Evolutionary conservation across 2,329 filamentous ascomycete genomes (phyloP), one percentile per base, ranked within the genome.

Genomic region (Aureobasidium sp.): DNA sequence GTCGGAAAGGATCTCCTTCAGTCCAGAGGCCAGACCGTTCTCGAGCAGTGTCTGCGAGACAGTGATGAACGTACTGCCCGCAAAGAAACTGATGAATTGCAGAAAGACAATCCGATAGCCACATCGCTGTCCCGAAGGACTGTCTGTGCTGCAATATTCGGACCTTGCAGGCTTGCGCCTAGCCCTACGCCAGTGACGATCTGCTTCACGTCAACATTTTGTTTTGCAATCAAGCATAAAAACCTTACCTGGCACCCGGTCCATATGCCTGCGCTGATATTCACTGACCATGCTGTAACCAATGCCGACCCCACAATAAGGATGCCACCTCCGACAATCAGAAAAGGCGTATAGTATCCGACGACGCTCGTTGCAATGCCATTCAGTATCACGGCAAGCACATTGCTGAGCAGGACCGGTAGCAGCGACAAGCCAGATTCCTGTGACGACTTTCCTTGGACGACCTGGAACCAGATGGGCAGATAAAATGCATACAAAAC

Each of bases 331-430:
- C 72, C 72, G 24, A 69, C 35, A 39, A 77, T 68, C 71, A 78
- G 74, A 64, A 77, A 78, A 0, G 76, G 76, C 1, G 73, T 74
- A 69, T 78, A 79, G 69, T 78, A 78, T 22, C 76, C 77, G 37
- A 75, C 65, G 1, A 66, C 62, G 1, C 74, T 75, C 22, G 75
- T 70, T 11, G 67, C 42, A 29, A 67, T 68, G 47, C 76, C 76
- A 24, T 68, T 66, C 5, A 69, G 33, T 63, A 78, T 71, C 52
- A 73, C 73, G 45, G 76, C 62, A 66, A 77, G 58, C 60, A 77
- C 74, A 22, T 76, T 68, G 31, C 72, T 72, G 31, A 78, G 74
- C 45, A 63, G 77, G 71, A 22, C 78, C 66, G 5, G 76, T 69
- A 4, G 69, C 74, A 59, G 78, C 74, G 66, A 78, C 74, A 47